Conservation (phyloP, 208 protist species). For the Trypanosomatidae sp. region DNA sequence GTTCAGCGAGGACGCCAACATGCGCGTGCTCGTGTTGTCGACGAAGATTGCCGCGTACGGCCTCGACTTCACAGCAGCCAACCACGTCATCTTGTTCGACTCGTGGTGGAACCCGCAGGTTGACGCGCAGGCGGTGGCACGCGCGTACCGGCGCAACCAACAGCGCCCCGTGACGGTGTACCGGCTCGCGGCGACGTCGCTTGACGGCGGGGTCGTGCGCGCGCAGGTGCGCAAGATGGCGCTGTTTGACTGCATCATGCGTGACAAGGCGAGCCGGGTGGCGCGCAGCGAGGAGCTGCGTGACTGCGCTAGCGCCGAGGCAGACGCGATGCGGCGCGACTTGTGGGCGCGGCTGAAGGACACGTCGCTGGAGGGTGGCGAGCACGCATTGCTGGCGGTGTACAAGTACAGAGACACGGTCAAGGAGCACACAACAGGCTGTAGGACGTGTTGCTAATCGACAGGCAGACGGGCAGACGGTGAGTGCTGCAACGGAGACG, state of each 20-base stretch:
- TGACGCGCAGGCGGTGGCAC: slow-evolving; percentile 92
- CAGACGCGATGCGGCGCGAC: slow-evolving; percentile 18
- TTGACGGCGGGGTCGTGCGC: slow-evolving; percentile 36
- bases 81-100: slow-evolving; percentile 98
- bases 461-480: too few relatives aligned
- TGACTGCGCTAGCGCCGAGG: slow-evolving; percentile 42
- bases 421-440: slow-evolving; percentile 6
- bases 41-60: slow-evolving; percentile 96
- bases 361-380: slow-evolving; percentile 20
- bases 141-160: slow-evolving; percentile 98
- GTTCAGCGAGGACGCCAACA: slow-evolving; percentile 34
- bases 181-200: slow-evolving; percentile 69
- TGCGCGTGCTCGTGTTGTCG: slow-evolving; percentile 87
- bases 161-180: slow-evolving; percentile 94
- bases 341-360: slow-evolving; percentile 54
- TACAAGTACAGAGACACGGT: slow-evolving; percentile 46
- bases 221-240: slow-evolving; percentile 65
- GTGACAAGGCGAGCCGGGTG: slow-evolving; percentile 36
- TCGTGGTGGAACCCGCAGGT: slow-evolving; percentile 98
- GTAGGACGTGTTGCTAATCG: slow-evolving; percentile 1
- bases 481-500: not conserved
- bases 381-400: slow-evolving; percentile 22
- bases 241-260: slow-evolving; percentile 68
- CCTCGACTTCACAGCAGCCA: slow-evolving; percentile 97
- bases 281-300: slow-evolving; percentile 26